A percentile compares a stretch with the other conserved stretches of the same genome.
Evolutionary conservation across 768 basidiomycete genomes (phyloP).

Genomic region (Naganishia antarctica): DNA sequence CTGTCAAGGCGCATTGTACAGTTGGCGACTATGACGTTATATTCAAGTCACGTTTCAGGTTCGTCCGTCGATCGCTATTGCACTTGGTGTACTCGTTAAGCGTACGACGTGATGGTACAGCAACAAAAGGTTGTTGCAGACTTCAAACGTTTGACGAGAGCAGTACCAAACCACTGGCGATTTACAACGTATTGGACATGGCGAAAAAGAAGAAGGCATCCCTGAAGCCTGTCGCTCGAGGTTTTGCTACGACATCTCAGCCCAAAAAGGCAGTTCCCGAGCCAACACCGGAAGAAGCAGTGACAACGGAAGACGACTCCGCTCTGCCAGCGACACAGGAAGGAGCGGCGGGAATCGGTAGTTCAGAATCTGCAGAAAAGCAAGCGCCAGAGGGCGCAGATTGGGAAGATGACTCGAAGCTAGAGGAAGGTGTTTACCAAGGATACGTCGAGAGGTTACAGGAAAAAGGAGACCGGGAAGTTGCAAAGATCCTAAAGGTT

Average conservation of each 20-base stretch:
- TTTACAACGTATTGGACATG: constrained; percentile 31
- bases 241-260: constrained; percentile 45
- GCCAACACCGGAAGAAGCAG: not conserved
- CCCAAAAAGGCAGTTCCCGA: constrained; percentile 31
- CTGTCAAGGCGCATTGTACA: too few species aligned
- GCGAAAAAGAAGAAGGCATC: constrained; percentile 47
- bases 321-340: not conserved
- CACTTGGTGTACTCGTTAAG: too few species aligned
- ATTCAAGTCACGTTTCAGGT: too few species aligned
- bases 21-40: too few species aligned
- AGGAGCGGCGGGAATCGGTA: not conserved
- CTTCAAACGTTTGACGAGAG: too few species aligned
- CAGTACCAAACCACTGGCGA: too few species aligned
- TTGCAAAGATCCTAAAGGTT: constrained; percentile 67
- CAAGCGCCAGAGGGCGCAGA: constrained; percentile 32
- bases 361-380: not conserved
- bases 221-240: constrained; percentile 45
- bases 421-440: constrained; percentile 57
- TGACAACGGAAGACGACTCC: not conserved
- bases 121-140: too few species aligned
- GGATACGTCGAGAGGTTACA: constrained; percentile 72
- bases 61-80: too few species aligned
- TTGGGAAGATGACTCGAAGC: constrained; percentile 39
- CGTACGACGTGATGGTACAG: too few species aligned
- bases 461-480: constrained; percentile 82